Evolutionary conservation across 257 asterid genomes (phyloP).

Genomic region (Prunella vulgaris): DNA sequence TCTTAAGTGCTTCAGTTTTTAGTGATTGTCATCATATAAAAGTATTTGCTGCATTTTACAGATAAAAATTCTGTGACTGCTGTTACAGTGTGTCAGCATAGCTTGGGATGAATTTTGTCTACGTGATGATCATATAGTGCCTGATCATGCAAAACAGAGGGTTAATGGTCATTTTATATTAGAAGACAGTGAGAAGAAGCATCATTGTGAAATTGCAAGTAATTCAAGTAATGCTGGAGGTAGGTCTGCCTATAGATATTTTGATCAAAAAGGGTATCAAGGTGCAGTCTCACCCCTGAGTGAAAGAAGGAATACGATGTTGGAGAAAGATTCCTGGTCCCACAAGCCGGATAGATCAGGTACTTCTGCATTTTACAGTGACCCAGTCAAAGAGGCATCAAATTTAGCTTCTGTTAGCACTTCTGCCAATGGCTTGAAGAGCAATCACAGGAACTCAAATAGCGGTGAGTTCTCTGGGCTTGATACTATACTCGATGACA

Average conservation of each 20-base stretch:
- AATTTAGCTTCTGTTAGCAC: conserved; percentile 38
- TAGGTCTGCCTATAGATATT: conserved; percentile 27
- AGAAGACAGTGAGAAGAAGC: conserved; percentile 41
- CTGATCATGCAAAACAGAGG: conserved; percentile 38
- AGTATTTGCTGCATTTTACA: conserved; percentile 38
- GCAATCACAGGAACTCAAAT: conserved; percentile 30
- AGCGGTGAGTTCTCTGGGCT: conserved; percentile 33
- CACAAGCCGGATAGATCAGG: conserved; percentile 33
- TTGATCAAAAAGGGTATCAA: conserved; percentile 33
- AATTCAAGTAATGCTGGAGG: conserved; percentile 28
- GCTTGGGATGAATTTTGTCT: conserved; percentile 62
- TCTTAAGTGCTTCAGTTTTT: not conserved
- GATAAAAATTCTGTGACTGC: conserved; percentile 49
- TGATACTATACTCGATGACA: conserved; percentile 34
- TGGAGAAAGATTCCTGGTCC: conserved; percentile 41
- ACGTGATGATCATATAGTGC: conserved; percentile 68
- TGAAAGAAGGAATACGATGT: conserved; percentile 34
- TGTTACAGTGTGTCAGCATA: conserved; percentile 61
- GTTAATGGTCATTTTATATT: conserved; percentile 29
- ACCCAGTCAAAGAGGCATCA: conserved; percentile 33
- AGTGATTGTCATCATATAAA: conserved; percentile 22
- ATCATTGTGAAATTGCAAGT: conserved; percentile 31
- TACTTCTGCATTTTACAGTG: conserved; percentile 31
- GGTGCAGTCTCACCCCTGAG: conserved; percentile 22
- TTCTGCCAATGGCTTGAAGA: conserved; percentile 34